Evolutionary conservation across 768 basidiomycete genomes (phyloP).

Genomic region (Suillus variegatus): DNA sequence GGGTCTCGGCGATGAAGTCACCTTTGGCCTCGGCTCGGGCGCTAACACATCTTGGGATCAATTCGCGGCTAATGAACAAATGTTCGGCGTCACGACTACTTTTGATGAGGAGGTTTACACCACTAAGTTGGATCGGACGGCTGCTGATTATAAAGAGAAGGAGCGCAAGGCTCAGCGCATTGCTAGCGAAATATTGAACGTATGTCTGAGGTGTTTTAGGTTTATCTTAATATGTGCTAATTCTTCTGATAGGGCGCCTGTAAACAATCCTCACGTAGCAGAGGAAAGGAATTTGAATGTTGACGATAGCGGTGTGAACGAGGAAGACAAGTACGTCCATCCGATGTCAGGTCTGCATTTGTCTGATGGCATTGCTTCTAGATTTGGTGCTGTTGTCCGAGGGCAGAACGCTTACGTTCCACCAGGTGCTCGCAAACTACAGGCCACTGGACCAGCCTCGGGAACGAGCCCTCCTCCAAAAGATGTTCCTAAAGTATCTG

Average conservation of each 20-base stretch:
- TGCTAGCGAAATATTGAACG: conserved; percentile 89
- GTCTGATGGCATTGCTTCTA: conserved; percentile 81
- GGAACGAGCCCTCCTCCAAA: conserved; percentile 26
- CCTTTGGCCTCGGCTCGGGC: conserved; percentile 60
- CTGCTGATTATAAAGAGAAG: conserved; percentile 83
- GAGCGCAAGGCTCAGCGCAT: conserved; percentile 86
- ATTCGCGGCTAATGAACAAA: conserved; percentile 88
- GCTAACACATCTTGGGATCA: conserved; percentile 76
- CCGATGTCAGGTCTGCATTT: conserved; percentile 88
- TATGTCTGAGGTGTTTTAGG: conserved; percentile 38
- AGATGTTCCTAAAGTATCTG: conserved; percentile 72
- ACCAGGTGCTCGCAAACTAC: conserved; percentile 75
- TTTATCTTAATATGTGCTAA: conserved; percentile 14
- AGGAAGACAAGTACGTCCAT: conserved; percentile 88
- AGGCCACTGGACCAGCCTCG: conserved; percentile 22
- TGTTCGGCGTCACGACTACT: conserved; percentile 88
- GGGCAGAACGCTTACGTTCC: conserved; percentile 91
- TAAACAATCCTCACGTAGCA: conserved; percentile 81
- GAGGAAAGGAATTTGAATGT: conserved; percentile 76
- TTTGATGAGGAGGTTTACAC: conserved; percentile 97
- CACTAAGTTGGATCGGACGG: conserved; percentile 84
- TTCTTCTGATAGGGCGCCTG: conserved; percentile 45
- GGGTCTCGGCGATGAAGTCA: conserved; percentile 59
- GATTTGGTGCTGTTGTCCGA: conserved; percentile 92
- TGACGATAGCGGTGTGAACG: conserved; percentile 78